Conservation (phyloP, 306 rosid genomes). For the Fragaria iinumae region DNA sequence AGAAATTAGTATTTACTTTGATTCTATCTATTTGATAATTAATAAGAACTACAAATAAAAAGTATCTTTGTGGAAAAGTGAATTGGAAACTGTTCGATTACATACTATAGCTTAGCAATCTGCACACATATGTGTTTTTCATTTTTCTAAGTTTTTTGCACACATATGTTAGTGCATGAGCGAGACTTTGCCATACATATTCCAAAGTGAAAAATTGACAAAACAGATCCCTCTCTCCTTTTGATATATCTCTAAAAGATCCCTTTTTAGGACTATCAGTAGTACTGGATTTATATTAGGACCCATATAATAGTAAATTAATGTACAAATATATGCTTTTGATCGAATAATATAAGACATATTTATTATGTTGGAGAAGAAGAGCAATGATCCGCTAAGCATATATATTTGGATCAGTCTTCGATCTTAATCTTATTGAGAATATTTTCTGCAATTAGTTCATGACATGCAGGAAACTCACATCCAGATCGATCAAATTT, state of each 20-base stretch:
- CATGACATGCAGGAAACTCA: conserved; percentile 4
- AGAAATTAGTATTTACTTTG: neutral
- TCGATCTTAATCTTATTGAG: neutral
- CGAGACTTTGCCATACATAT: conserved; percentile 25
- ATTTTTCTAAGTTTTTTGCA: neutral
- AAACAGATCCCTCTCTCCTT: conserved; percentile 57
- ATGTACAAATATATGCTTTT: neutral
- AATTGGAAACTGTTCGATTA: neutral
- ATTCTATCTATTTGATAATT: neutral
- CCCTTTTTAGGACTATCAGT: conserved; percentile 28
- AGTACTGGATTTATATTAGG: conserved; percentile 1
- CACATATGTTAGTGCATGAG: neutral
- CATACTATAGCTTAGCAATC: neutral
- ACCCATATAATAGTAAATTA: neutral
- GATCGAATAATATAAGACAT: neutral
- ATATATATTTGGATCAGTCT: neutral
- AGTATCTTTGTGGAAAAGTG: neutral
- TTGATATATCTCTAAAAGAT: conserved; percentile 55
- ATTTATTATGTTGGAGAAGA: conserved; percentile 7
- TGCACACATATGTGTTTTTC: neutral
- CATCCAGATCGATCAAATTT: neutral
- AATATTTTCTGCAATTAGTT: neutral
- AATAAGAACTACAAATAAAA: neutral
- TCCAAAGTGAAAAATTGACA: conserved; percentile 52
- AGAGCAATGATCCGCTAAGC: neutral